These are phyloP conservation scores for Sanghuangporus sanghuang DNA, from an alignment of 1,284 basidiomycete species.

Conservation along the genomic window DNA sequence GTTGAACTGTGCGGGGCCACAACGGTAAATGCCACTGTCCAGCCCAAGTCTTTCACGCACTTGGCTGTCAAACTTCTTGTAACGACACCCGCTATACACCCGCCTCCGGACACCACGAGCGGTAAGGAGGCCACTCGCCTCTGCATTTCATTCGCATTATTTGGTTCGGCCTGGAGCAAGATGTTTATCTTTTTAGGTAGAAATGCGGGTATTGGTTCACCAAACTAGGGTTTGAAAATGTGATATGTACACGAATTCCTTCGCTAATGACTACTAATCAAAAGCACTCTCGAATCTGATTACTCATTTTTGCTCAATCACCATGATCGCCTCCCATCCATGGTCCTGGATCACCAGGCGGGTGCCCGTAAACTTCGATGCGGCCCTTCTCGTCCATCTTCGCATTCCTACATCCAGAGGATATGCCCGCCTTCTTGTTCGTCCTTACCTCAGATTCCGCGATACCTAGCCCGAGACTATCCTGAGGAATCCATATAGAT, in stretches of 20 bases:
- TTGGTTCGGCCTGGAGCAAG: too few species aligned
- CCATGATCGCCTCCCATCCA: background rate
- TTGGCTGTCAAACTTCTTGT: too few species aligned
- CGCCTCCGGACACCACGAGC: too few species aligned
- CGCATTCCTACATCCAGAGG: conserved; percentile 51
- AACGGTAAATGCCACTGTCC: too few species aligned
- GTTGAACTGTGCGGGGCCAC: too few species aligned
- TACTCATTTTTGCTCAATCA: background rate
- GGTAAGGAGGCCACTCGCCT: too few species aligned
- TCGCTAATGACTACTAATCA: background rate
- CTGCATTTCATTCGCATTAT: too few species aligned
- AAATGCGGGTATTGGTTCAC: too few species aligned
- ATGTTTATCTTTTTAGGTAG: too few species aligned
- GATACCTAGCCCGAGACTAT: conserved; percentile 56
- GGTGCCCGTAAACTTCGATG: conserved; percentile 46
- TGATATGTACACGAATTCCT: background rate
- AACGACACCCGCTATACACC: too few species aligned
- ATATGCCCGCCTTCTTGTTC: conserved; percentile 54
- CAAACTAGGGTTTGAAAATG: background rate
- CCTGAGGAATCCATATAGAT: conserved; percentile 77
- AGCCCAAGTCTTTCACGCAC: too few species aligned
- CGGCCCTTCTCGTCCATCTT: conserved; percentile 65
- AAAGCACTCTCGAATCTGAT: background rate
- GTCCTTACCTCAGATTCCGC: conserved; percentile 53
- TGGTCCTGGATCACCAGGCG: conserved; percentile 27